These are phyloP conservation scores for Flaveria linearis DNA, from an alignment of 129 eudicot species.

Conservation along the genomic window DNA sequence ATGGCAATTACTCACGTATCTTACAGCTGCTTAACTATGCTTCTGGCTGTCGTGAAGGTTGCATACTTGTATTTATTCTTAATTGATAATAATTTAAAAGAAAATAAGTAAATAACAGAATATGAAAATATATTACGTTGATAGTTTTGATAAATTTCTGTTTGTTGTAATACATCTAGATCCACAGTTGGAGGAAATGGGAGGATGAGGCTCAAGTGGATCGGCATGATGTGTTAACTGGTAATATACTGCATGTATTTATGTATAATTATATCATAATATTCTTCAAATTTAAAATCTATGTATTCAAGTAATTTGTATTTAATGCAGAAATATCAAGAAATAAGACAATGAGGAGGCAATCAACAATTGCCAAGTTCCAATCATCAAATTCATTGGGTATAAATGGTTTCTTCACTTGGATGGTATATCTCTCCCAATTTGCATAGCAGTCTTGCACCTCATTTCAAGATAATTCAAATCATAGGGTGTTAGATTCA, in stretches of 20 bases:
- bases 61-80: constrained; percentile 19
- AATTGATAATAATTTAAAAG: not conserved
- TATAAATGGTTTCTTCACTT: constrained; percentile 55
- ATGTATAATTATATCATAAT: not conserved
- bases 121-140: not conserved
- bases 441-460: not conserved
- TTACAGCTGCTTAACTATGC: constrained; percentile 97
- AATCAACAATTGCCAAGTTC: constrained; percentile 76
- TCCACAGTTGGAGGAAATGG: constrained; percentile 97
- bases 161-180: constrained; percentile 44
- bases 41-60: constrained; percentile 98
- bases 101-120: not conserved
- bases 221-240: constrained; percentile 65
- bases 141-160: constrained; percentile 2
- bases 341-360: constrained; percentile 78
- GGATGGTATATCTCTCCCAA: constrained; percentile 61
- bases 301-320: constrained; percentile 4
- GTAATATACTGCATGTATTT: constrained; percentile 36
- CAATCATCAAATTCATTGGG: constrained; percentile 65
- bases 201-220: constrained; percentile 96
- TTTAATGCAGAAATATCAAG: constrained; percentile 73
- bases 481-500: not conserved
- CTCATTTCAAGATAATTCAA: not conserved
- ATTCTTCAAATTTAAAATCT: not conserved
- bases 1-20: constrained; percentile 97